Base-by-base conservation (phyloP, 2,329 filamentous ascomycete species). In the Tolypocladium sp. region DNA sequence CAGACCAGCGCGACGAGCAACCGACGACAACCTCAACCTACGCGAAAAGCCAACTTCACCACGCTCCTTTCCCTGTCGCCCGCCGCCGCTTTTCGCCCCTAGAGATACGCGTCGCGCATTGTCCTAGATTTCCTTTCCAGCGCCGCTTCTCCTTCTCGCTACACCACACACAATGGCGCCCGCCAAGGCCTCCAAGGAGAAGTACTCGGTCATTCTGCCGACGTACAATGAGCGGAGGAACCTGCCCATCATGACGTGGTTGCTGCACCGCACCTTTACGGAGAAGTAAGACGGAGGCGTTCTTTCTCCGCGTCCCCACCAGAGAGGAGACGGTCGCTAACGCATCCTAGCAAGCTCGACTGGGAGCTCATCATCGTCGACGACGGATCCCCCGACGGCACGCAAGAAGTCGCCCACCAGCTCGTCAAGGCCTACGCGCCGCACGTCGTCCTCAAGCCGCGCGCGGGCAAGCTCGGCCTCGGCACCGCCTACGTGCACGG, bases 221-320 rank as follows among this genome's bases (percentile, higher is more conserved):
- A 99, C 94, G 63, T 99, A 96, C 85, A 97, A 99, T 76, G 94
- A 99, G 84, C 91, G 94, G 72, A 87, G 87, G 75, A 99, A 99
- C 79, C 86, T 99, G 66, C 94, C 94, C 69, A 94, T 99, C 74
- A 91, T 97, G 72, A 85, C 89, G 70, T 97, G 92, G 91, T 80
- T 99, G 74, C 83, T 99, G 66, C 90, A 96, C 79, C 88, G 87
- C 74, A 97, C 88, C 63, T 97, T 97, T 75, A 91, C 87, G 57
- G 86, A 96, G 74, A 82, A 89, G 93, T 97, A 80, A 64, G 85
- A 7, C 22, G 51, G n/a, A 15, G 42, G 7, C 15, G 22, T 27
- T 17, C 7, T 3, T 3, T 9, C 3, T 6, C 7, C n/a, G 4
- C 27, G 49, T 12, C 17, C 3, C 46, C 44, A 7, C 25, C 2